Percentiles rank a stretch among this genome's conserved stretches.
Conservation (phyloP, 441 rosid species). For the Geranium incanum region DNA sequence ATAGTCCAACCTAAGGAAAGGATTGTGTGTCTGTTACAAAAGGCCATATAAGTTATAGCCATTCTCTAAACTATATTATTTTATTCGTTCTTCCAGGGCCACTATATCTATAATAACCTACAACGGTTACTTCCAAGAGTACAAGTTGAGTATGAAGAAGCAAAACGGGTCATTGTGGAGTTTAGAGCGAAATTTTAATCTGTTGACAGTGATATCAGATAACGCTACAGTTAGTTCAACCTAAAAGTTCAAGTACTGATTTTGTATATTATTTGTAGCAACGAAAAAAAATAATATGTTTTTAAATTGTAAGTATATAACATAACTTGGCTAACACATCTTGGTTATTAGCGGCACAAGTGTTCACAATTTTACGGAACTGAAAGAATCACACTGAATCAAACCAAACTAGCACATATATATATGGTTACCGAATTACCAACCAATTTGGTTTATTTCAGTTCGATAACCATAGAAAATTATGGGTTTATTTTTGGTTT, state of each 20-base stretch:
- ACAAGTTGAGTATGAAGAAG: conserved; percentile 39
- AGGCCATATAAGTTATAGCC: conserved; percentile 16
- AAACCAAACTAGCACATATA: too few relatives aligned
- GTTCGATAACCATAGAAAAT: too few relatives aligned
- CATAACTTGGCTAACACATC: too few relatives aligned
- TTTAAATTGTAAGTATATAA: too few relatives aligned
- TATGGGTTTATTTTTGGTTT: too few relatives aligned
- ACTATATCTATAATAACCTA: conserved; percentile 52
- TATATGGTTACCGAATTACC: too few relatives aligned
- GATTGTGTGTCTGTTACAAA: background rate
- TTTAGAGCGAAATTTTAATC: conserved; percentile 62
- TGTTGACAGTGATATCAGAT: conserved; percentile 31
- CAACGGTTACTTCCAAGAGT: conserved; percentile 75
- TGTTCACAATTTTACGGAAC: too few relatives aligned
- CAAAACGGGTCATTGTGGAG: conserved; percentile 57
- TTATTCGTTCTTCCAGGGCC: conserved; percentile 37
- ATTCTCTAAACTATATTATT: background rate
- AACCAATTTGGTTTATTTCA: too few relatives aligned
- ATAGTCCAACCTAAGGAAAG: too few relatives aligned
- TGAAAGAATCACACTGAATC: too few relatives aligned
- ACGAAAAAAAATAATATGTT: too few relatives aligned
- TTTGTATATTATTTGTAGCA: background rate
- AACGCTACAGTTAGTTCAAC: background rate
- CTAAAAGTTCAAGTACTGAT: background rate
- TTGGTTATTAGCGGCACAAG: too few relatives aligned